These are phyloP conservation scores for Clathrospora elynae DNA, from an alignment of 2,329 filamentous ascomycete genomes.

Conservation along the genomic window DNA sequence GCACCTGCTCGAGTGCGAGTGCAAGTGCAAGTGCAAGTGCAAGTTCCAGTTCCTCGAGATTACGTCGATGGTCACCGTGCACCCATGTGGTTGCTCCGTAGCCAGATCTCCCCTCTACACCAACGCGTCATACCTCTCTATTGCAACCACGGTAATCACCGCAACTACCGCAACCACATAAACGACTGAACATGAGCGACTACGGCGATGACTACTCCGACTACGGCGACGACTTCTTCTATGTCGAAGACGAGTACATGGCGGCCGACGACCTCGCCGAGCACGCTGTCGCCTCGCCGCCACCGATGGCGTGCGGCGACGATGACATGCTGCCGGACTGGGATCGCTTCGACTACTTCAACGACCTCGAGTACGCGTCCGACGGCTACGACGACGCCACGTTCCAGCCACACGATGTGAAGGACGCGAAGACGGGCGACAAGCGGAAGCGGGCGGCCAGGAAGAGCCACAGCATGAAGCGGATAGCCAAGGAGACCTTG, in stretches of 20 bases:
- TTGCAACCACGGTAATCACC: not conserved
- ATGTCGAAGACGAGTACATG: constrained; percentile 53
- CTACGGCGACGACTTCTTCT: constrained; percentile 53
- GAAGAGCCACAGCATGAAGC: constrained; percentile 33
- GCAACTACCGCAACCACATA: constrained; percentile 5
- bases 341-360: constrained; percentile 56
- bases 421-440: constrained; percentile 28
- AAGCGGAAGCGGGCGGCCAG: constrained; percentile 39
- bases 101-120: no score
- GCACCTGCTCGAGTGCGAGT: not conserved
- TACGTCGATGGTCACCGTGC: constrained; percentile 18
- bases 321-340: constrained; percentile 48
- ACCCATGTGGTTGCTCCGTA: not conserved
- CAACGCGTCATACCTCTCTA: not conserved
- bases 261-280: constrained; percentile 57
- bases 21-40: not conserved
- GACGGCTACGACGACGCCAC: constrained; percentile 54
- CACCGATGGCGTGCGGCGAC: constrained; percentile 39
- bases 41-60: constrained; percentile 5
- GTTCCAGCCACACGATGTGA: constrained; percentile 28
- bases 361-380: constrained; percentile 55
- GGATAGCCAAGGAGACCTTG: constrained; percentile 13
- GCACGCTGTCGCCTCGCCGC: constrained; percentile 53
- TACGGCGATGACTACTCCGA: constrained; percentile 49
- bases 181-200: constrained; percentile 45